phyloP scores from a whole-genome alignment of 306 rosid genomes.

The Quercus robur region DNA sequence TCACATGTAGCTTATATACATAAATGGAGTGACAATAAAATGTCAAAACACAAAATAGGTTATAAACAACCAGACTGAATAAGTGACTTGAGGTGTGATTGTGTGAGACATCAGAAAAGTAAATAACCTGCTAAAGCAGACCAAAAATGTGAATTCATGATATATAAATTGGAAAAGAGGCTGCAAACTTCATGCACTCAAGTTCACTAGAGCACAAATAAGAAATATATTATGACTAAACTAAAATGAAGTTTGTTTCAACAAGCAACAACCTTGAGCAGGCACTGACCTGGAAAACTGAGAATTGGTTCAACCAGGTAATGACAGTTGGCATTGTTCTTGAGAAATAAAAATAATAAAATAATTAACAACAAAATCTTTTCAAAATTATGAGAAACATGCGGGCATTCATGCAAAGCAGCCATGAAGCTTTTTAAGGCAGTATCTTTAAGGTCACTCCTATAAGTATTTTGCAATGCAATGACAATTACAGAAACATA shows the following conservation, averaged over 20 bases:
- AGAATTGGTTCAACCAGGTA: slow-evolving; percentile 1
- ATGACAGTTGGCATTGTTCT: neutral
- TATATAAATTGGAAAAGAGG: neutral
- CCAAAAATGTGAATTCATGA: neutral
- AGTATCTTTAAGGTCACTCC: slow-evolving; percentile 13
- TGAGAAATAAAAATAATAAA: no score
- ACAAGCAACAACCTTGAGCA: neutral
- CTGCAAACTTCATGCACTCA: neutral
- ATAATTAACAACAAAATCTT: neutral
- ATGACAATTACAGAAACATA: neutral
- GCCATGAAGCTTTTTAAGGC: slow-evolving; percentile 22
- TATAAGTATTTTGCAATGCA: neutral
- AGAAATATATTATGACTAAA: neutral
- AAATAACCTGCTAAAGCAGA: neutral
- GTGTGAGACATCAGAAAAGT: neutral
- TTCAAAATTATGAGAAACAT: slow-evolving; percentile 3
- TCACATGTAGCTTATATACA: neutral
- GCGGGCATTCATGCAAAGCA: neutral
- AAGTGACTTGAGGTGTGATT: neutral
- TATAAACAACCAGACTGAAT: neutral
- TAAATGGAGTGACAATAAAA: neutral
- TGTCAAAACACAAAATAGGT: slow-evolving; percentile 9
- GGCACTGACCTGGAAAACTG: slow-evolving; percentile 20
- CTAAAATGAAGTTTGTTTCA: neutral
- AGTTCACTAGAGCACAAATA: neutral